These are phyloP conservation scores for Suillus paluster DNA, from an alignment of 768 basidiomycete genomes.

Conservation along the genomic window DNA sequence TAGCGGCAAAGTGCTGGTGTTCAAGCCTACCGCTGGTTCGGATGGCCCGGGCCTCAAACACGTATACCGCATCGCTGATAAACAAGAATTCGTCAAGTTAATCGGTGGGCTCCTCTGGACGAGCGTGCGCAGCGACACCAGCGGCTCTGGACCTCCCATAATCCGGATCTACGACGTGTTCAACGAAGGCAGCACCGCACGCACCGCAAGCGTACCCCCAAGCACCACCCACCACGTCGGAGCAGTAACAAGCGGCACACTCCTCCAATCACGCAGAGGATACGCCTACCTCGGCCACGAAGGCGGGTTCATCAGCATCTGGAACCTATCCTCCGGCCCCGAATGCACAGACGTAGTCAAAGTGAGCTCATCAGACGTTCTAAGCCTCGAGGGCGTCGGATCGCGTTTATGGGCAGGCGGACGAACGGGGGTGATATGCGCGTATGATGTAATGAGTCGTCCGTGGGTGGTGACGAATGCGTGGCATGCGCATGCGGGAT, in stretches of 20 bases:
- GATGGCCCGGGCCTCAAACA: constrained; percentile 53
- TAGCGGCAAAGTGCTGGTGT: constrained; percentile 80
- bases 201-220: constrained; percentile 39
- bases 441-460: constrained; percentile 71
- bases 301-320: constrained; percentile 87
- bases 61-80: constrained; percentile 74
- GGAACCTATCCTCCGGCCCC: constrained; percentile 62
- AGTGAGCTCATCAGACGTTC: constrained; percentile 78
- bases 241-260: constrained; percentile 78
- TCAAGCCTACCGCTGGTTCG: constrained; percentile 50
- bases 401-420: constrained; percentile 87
- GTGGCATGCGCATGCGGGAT: constrained; percentile 79
- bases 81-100: constrained; percentile 78
- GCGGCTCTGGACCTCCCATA: constrained; percentile 55
- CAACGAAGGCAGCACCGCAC: constrained; percentile 56
- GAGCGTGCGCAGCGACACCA: constrained; percentile 58
- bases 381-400: constrained; percentile 84
- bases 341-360: constrained; percentile 76
- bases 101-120: constrained; percentile 86
- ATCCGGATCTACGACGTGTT: constrained; percentile 83
- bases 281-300: constrained; percentile 89
- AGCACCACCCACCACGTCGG: constrained; percentile 76
- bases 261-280: constrained; percentile 68
- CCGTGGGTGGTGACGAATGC: constrained; percentile 90
- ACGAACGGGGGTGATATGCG: constrained; percentile 81